A percentile compares a stretch with the other conserved stretches of the same genome.
These are phyloP conservation scores for Saccharomyces paradoxus DNA, from an alignment of 805 yeast genomes.

Conservation along the genomic window DNA sequence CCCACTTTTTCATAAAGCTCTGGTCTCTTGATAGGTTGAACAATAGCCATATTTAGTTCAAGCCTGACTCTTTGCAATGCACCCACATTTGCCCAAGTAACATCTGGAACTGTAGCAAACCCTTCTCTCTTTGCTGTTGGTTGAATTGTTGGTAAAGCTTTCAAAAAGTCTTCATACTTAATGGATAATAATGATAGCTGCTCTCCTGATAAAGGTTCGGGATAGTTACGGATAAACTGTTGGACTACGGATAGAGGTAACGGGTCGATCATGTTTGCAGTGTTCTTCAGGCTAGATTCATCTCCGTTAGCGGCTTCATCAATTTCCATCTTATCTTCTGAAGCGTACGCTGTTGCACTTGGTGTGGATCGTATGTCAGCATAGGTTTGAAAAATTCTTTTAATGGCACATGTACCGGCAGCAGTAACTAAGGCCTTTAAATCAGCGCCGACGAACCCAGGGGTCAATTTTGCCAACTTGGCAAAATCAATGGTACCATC, in stretches of 20 bases:
- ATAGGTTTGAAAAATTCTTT: slow-evolving; percentile 69
- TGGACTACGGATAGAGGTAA: slow-evolving; percentile 56
- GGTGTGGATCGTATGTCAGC: slow-evolving; percentile 3
- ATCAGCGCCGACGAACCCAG: slow-evolving; percentile 98
- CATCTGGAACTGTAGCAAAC: slow-evolving; percentile 96
- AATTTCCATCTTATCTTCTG: slow-evolving; percentile 28
- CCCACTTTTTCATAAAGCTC: slow-evolving; percentile 86
- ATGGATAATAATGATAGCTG: slow-evolving; percentile 74
- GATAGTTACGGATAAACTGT: slow-evolving; percentile 62
- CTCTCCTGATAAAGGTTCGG: slow-evolving; percentile 65
- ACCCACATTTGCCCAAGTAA: slow-evolving; percentile 91
- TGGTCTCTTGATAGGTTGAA: slow-evolving; percentile 90
- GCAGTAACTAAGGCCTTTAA: slow-evolving; percentile 88
- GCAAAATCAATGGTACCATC: slow-evolving; percentile 63
- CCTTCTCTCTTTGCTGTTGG: slow-evolving; percentile 98
- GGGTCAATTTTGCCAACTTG: slow-evolving; percentile 81
- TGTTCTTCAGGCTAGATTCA: slow-evolving; percentile 22
- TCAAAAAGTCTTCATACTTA: slow-evolving; percentile 66
- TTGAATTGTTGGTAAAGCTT: slow-evolving; percentile 86
- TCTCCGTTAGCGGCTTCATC: slow-evolving; percentile 9
- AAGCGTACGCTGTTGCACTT: slow-evolving; percentile 3
- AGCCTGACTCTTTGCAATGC: slow-evolving; percentile 74
- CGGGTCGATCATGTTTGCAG: slow-evolving; percentile 30
- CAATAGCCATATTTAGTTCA: slow-evolving; percentile 94
- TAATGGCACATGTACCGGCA: slow-evolving; percentile 90